phyloP scores from a whole-genome alignment of 1,139 yeast species.

The Komagataea norvegica region DNA sequence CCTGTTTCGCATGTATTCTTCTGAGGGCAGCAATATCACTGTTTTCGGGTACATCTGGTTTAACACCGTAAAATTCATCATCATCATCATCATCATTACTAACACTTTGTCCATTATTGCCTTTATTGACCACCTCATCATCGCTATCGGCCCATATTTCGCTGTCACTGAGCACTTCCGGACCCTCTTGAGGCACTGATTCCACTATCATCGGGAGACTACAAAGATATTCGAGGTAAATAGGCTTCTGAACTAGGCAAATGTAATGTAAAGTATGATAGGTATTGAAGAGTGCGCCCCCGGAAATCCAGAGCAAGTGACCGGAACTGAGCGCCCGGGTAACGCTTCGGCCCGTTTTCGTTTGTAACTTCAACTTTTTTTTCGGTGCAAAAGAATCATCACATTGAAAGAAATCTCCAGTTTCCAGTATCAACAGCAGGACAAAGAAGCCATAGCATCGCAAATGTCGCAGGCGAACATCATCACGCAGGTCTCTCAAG shows the following conservation, averaged over 20 bases:
- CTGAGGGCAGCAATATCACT: conserved; percentile 35
- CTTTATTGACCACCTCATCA: conserved; percentile 11
- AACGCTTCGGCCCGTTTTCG: no score
- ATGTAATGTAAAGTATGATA: no score
- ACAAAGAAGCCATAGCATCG: neutral
- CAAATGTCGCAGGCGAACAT: conserved; percentile 30
- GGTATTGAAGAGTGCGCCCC: no score
- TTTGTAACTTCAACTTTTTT: no score
- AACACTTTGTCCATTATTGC: no score
- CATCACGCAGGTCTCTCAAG: conserved; percentile 63
- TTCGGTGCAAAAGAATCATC: no score
- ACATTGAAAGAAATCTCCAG: no score
- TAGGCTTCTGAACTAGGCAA: no score
- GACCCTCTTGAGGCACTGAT: neutral
- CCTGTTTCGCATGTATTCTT: conserved; percentile 73
- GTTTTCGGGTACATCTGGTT: conserved; percentile 13
- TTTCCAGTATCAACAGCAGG: neutral
- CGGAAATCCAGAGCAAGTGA: no score
- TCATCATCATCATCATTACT: no score
- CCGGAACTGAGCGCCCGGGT: no score
- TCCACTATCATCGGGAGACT: conserved; percentile 2
- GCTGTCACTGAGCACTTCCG: conserved; percentile 18
- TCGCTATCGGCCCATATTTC: conserved; percentile 46
- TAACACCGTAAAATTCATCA: conserved; percentile 23
- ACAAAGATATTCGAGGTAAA: no score